Evolutionary conservation across 2,329 filamentous ascomycete species (phyloP), one percentile per base, ranked within the genome.

Genomic region (Aureobasidium sp.): DNA sequence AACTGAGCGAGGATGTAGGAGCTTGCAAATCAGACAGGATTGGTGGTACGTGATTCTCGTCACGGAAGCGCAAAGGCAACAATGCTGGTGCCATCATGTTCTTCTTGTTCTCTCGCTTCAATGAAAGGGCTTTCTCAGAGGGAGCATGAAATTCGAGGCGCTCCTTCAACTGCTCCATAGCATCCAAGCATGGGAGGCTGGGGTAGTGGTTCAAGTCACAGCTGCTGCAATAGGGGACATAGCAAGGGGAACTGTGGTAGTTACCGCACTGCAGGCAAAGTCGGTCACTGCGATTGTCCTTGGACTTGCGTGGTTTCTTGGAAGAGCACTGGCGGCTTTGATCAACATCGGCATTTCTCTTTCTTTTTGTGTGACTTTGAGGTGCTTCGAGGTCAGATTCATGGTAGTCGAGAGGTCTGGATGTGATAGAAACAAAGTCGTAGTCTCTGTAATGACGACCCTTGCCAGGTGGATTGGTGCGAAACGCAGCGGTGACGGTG

Each of bases 241-340:
- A 56, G 52, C 52, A 56, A 39, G 52, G 52, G 5, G 52, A 12
- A 23, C 52, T 56, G 27, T 56, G 52, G 39, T 56, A 56, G 27
- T 56, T 29, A 9, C 52, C 52, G n/a, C 52, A 56, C 8, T 56
- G 12, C 37, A 56, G 13, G 12, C 39, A 56, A 27, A 44, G 52
- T 26, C 52, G 41, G 27, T 56, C 50, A 26, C 50, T 44, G 27
- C 52, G 37, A 20, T 27, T 4, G 26, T 29, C 36, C 26, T 32
- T 55, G 23, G 23, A 10, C 9, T 15, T 23, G 39, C 39, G 26
- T 13, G 5, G 26, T 27, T 44, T 56, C 39, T 56, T 56, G 37
- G 9, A 26, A n/a, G 27, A 44, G 5, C 1, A 17, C 9, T 20
- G 37, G 10, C 27, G 52, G 27, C 6, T 12, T 10, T 34, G 9